phyloP scores from a whole-genome alignment of 371 early-diverging fungal genomes.

The Cokeromyces recurvatus region DNA sequence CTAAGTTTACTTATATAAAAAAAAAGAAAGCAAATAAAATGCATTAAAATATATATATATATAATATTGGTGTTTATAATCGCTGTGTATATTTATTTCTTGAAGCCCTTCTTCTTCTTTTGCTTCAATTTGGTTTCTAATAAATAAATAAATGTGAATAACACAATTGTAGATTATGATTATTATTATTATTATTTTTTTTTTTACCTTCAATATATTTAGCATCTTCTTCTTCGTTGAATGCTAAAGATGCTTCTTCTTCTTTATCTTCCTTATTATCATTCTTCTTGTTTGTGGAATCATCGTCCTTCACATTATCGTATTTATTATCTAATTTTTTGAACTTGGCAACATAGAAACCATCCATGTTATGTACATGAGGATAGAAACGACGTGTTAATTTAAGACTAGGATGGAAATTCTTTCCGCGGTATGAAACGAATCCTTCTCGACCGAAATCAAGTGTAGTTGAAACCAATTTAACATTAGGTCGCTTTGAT shows the following conservation, averaged over 20 bases:
- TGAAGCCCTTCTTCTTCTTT: conserved; percentile 9
- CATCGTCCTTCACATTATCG: conserved; percentile 37
- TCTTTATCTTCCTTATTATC: conserved; percentile 6
- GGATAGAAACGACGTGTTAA: conserved; percentile 96
- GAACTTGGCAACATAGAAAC: conserved; percentile 98
- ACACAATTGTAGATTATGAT: too few relatives aligned
- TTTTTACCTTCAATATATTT: conserved; percentile 51
- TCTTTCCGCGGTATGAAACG: conserved; percentile 78
- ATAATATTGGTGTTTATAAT: too few relatives aligned
- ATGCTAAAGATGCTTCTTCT: conserved; percentile 27
- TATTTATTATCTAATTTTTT: conserved; percentile 80
- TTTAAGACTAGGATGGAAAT: conserved; percentile 84
- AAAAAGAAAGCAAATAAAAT: too few relatives aligned
- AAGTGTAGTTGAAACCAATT: conserved; percentile 84
- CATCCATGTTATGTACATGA: conserved; percentile 99
- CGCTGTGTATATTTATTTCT: neutral
- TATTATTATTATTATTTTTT: conserved; percentile 4
- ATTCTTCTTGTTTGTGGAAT: conserved; percentile 15
- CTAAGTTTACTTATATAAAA: too few relatives aligned
- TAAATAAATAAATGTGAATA: neutral
- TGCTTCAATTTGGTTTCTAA: conserved; percentile 7
- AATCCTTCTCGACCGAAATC: conserved; percentile 95
- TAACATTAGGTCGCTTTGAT: conserved; percentile 90
- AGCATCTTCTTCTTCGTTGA: conserved; percentile 71
- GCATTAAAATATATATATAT: too few relatives aligned